Base-by-base conservation (phyloP, 306 rosid genomes). In the Cercis canadensis region DNA sequence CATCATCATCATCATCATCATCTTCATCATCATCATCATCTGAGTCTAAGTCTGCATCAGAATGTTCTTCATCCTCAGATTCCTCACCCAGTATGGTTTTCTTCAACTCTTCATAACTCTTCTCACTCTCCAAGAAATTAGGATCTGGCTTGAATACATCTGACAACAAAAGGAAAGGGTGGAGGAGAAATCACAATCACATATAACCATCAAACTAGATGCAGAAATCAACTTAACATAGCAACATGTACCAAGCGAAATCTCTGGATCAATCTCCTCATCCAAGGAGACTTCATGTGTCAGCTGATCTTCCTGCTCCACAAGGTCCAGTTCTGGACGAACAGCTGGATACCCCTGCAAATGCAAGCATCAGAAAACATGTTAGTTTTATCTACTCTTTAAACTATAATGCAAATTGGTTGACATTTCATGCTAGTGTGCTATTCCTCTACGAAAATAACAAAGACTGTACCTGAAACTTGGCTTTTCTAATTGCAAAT, bases 401-500 rank as follows among this genome's bases (percentile, higher is more conserved):
- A 24, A 24, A 72, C 37, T 65, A 52, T 3, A 18, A 6, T 19
- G 49, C 59, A 78, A 53, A 46, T 59, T 45, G 24, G 40, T 74
- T 65, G 60, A 44, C 16, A 37, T 24, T 24, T 6, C 17, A 34
- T 47, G 61, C 21, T 50, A 18, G 29, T 24, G 29, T 24, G 29
- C 2, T 24, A 24, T 24, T 24, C 29, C 43, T 52, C 44, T 63
- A 39, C 29, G 3, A 66, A 14, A 63, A 57, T n/a, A 32, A 65
- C 8, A 45, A 24, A 52, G 31, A 59, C 2, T 33, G 7, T 62
- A 93, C 98, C 96, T 94, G 96, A 75, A 94, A 90, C 82, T 90
- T 91, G 5, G 97, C 96, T 81, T 89, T 94, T 73, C 98, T 84
- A 37, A 89, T 76, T 3, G 96, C 96, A 85, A 94, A 94, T 66